Evolutionary conservation across 139 green algal species (phyloP).

Genomic region (Chlamydomonas sp.): DNA sequence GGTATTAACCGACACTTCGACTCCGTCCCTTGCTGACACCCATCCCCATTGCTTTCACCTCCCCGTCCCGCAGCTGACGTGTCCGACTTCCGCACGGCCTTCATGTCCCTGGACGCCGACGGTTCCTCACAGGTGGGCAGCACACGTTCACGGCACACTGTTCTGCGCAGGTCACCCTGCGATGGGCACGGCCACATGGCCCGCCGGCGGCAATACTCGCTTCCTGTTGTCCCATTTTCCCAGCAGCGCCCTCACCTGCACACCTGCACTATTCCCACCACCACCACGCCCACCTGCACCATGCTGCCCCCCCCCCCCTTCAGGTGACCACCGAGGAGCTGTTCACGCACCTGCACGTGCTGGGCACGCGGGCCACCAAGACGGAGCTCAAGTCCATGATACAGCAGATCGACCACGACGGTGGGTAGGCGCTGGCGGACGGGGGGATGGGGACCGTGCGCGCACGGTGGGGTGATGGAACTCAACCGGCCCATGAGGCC

Average conservation of each 20-base stretch:
- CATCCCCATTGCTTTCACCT: neutral
- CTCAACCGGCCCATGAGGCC: no score
- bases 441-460: neutral
- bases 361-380: slow-evolving; percentile 22
- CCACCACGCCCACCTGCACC: no score
- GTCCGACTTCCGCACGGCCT: slow-evolving; percentile 25
- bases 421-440: neutral
- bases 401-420: slow-evolving; percentile 30
- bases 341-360: slow-evolving; percentile 24
- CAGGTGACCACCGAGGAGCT: slow-evolving; percentile 23
- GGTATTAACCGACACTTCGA: neutral
- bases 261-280: no score
- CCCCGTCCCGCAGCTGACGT: slow-evolving; percentile 10
- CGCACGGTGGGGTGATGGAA: neutral
- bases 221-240: no score
- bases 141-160: no score
- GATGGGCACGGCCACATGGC: no score
- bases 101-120: slow-evolving; percentile 18
- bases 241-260: no score
- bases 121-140: neutral
- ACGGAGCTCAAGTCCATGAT: slow-evolving; percentile 28
- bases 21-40: neutral
- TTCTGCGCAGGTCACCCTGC: no score
- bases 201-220: no score
- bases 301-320: no score